Conservation (phyloP, 2,329 filamentous ascomycete species). For the Fusarium neocosmosporiellum region DNA sequence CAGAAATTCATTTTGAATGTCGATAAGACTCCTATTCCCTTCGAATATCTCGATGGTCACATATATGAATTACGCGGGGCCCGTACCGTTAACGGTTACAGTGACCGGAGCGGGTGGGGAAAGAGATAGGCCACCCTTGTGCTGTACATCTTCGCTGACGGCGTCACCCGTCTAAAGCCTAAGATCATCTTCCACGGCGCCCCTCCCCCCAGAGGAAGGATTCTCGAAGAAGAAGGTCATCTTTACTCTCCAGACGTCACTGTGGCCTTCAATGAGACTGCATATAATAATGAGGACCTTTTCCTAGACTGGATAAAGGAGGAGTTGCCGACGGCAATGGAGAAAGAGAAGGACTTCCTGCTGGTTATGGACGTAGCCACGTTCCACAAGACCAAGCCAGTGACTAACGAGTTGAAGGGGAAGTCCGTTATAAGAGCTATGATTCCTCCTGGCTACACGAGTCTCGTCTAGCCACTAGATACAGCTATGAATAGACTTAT, state of each 20-base stretch:
- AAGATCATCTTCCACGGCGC: background rate
- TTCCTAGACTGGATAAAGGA: background rate
- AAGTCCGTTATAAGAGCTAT: background rate
- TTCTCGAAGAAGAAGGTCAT: background rate
- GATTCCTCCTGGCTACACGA: background rate
- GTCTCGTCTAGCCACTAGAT: background rate
- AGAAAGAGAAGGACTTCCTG: background rate
- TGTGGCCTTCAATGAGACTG: background rate
- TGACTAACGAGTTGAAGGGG: background rate
- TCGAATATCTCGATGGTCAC: no score
- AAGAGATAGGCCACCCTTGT: no score
- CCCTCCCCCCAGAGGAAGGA: background rate
- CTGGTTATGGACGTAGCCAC: background rate
- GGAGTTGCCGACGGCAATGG: background rate
- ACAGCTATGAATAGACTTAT: background rate
- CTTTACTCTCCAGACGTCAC: background rate
- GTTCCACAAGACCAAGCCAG: background rate
- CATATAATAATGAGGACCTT: background rate
- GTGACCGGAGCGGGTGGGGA: no score
- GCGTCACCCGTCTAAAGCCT: background rate
- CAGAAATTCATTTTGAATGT: no score
- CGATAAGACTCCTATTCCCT: no score
- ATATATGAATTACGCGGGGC: no score
- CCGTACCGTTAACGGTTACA: no score
- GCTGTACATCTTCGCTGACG: background rate